These are phyloP conservation scores for Catharanthus roseus DNA, from an alignment of 257 asterid species.

Conservation along the genomic window DNA sequence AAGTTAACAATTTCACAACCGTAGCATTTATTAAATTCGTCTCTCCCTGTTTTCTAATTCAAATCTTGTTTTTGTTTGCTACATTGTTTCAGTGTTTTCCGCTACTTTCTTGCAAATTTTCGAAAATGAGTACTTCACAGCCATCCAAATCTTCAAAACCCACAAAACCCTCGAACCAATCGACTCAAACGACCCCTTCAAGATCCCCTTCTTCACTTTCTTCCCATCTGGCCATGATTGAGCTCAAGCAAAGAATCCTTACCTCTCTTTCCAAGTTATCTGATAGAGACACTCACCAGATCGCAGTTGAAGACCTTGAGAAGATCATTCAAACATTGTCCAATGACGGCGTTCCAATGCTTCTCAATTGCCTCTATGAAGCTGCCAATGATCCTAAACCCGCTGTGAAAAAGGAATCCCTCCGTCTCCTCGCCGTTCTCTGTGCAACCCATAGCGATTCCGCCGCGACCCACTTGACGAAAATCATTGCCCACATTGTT, in stretches of 20 bases:
- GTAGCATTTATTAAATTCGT: neutral
- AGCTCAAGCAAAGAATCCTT: slow-evolving; percentile 80
- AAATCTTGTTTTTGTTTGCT: neutral
- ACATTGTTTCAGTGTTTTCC: no score
- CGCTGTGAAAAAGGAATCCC: slow-evolving; percentile 72
- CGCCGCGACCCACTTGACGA: slow-evolving; percentile 76
- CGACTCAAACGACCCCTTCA: slow-evolving; percentile 26
- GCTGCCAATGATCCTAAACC: slow-evolving; percentile 82
- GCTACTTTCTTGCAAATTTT: neutral
- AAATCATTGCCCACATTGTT: slow-evolving; percentile 68
- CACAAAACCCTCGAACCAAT: slow-evolving; percentile 57
- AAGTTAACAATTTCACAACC: slow-evolving; percentile 10
- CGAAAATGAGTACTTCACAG: slow-evolving; percentile 21
- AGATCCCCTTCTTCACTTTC: slow-evolving; percentile 60
- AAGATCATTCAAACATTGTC: slow-evolving; percentile 68
- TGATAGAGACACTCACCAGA: slow-evolving; percentile 97
- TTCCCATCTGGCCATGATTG: slow-evolving; percentile 85
- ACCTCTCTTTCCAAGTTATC: slow-evolving; percentile 88
- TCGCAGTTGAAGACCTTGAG: slow-evolving; percentile 92
- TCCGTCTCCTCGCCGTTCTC: slow-evolving; percentile 65
- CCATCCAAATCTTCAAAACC: slow-evolving; percentile 58
- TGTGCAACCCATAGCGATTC: slow-evolving; percentile 63
- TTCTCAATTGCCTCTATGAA: slow-evolving; percentile 91
- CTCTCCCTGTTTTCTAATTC: neutral
- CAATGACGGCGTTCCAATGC: slow-evolving; percentile 83